Percentiles rank a stretch among this genome's conserved stretches.
Conservation (phyloP, 202 grass and related monocot species). For the Setaria viridis region DNA sequence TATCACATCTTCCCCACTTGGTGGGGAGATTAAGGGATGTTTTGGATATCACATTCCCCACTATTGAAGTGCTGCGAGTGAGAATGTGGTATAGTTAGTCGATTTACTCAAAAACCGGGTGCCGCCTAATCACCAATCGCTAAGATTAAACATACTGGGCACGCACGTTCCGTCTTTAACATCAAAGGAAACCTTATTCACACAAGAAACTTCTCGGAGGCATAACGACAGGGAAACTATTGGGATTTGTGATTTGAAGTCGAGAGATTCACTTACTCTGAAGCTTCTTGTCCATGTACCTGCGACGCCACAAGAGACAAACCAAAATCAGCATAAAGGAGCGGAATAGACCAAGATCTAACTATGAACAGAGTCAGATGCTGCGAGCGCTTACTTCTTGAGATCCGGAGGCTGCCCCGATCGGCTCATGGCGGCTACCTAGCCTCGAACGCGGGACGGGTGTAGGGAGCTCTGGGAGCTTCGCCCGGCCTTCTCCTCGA, state of each 20-base stretch:
- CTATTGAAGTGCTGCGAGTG: no score
- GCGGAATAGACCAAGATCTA: not conserved
- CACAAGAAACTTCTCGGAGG: not conserved
- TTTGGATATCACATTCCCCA: not conserved
- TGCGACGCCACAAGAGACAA: slow-evolving; percentile 32
- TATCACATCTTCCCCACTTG: not conserved
- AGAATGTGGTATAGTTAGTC: no score
- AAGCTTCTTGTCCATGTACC: slow-evolving; percentile 99
- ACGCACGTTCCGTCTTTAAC: not conserved
- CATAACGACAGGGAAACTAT: not conserved
- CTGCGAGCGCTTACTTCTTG: slow-evolving; percentile 70
- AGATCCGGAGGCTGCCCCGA: slow-evolving; percentile 98
- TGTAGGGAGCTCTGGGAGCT: not conserved
- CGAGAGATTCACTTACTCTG: slow-evolving; percentile 69
- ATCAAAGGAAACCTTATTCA: not conserved
- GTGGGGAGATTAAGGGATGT: no score
- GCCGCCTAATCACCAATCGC: not conserved
- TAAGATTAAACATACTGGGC: not conserved
- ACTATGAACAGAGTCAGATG: not conserved
- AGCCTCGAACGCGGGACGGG: not conserved
- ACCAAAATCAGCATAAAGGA: not conserved
- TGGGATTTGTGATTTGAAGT: not conserved
- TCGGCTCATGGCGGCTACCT: slow-evolving; percentile 63
- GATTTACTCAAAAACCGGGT: not conserved
- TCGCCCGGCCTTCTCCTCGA: not conserved